Percentiles rank a stretch among this genome's conserved stretches.
phyloP scores from a whole-genome alignment of 495 filamentous ascomycete species.

The Penicillium paxilli region DNA sequence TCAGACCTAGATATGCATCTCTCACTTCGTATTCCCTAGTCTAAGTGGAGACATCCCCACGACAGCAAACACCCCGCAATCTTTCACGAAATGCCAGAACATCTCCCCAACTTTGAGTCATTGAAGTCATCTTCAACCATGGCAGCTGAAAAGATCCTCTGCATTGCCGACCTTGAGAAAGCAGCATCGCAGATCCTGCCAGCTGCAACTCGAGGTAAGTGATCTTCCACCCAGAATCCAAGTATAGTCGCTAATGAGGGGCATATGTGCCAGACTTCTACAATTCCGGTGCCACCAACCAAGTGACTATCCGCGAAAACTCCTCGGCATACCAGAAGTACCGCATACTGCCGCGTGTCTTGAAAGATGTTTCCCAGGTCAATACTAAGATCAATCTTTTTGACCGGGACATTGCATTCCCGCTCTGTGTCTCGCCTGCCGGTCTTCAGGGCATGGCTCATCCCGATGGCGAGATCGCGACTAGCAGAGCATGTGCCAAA shows the following conservation, averaged over 20 bases:
- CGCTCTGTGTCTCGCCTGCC: slow-evolving; percentile 56
- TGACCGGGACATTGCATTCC: slow-evolving; percentile 32
- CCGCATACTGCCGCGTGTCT: slow-evolving; percentile 48
- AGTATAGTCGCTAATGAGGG: slow-evolving; percentile 2
- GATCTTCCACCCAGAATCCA: background rate
- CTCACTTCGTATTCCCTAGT: background rate
- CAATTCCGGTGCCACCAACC: slow-evolving; percentile 47
- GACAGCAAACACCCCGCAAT: background rate
- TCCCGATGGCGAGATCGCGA: slow-evolving; percentile 63
- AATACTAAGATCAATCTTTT: slow-evolving; percentile 46
- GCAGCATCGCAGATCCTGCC: slow-evolving; percentile 13
- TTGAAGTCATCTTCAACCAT: slow-evolving; percentile 1
- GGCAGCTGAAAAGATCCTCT: slow-evolving; percentile 17
- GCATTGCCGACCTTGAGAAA: slow-evolving; percentile 19
- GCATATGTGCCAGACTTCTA: slow-evolving; percentile 37
- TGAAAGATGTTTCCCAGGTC: slow-evolving; percentile 49
- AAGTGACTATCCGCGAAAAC: slow-evolving; percentile 48
- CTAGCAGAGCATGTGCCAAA: slow-evolving; percentile 56
- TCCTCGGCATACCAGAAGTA: slow-evolving; percentile 43
- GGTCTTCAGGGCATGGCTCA: slow-evolving; percentile 66
- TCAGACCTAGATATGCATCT: too few species aligned
- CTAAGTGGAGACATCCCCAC: slow-evolving; percentile 1
- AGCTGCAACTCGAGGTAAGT: slow-evolving; percentile 15
- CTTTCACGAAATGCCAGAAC: background rate
- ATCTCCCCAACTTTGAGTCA: background rate